phyloP scores from a whole-genome alignment of 78 protist genomes.

The Dictyostelium purpureum region DNA sequence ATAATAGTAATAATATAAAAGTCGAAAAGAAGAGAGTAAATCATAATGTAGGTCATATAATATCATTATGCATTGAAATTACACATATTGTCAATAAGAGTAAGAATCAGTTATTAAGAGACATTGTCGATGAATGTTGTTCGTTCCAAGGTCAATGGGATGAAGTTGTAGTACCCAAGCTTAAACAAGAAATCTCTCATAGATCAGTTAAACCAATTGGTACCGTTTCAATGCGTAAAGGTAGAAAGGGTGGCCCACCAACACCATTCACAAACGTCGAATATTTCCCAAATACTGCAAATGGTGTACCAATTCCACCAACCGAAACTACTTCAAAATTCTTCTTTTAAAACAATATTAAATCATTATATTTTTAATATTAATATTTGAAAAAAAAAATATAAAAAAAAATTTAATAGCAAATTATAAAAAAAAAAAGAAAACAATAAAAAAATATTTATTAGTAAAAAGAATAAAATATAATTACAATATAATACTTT shows the following conservation, averaged over 20 bases:
- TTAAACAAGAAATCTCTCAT: conserved; percentile 53
- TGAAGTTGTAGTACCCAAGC: conserved; percentile 67
- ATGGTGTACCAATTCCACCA: conserved; percentile 72
- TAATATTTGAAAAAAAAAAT: too few relatives aligned
- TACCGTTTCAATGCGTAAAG: conserved; percentile 80
- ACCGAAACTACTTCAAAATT: conserved; percentile 59
- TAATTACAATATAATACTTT: too few relatives aligned
- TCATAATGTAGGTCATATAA: conserved; percentile 72
- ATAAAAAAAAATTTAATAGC: too few relatives aligned
- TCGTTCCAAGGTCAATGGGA: conserved; percentile 50
- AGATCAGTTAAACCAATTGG: conserved; percentile 66
- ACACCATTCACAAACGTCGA: conserved; percentile 44
- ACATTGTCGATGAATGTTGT: conserved; percentile 74
- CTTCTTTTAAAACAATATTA: conserved; percentile 65
- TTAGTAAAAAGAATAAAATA: too few relatives aligned
- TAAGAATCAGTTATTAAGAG: conserved; percentile 43
- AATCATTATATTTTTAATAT: too few relatives aligned
- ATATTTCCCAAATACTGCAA: conserved; percentile 9
- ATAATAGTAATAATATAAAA: not conserved
- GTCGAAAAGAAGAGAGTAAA: not conserved
- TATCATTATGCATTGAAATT: conserved; percentile 68
- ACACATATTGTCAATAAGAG: conserved; percentile 76
- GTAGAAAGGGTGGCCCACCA: conserved; percentile 48
- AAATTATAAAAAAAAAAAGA: too few relatives aligned
- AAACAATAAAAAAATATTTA: too few relatives aligned